Evolutionary conservation across 2,329 filamentous ascomycete genomes (phyloP).

Genomic region (Microcera coccophila): DNA sequence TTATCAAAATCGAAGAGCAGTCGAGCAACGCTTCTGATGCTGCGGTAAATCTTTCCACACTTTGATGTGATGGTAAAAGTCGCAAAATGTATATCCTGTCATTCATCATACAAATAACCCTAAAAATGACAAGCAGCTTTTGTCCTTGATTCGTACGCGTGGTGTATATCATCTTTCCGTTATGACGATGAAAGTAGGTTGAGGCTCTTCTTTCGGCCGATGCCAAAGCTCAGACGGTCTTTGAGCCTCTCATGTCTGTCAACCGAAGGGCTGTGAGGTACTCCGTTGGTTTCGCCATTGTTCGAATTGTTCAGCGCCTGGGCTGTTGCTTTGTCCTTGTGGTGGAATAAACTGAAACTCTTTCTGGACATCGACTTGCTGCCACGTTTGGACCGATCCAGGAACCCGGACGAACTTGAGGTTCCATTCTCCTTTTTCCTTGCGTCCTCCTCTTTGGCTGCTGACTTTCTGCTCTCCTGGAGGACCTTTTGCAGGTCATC

Average conservation of each 20-base stretch:
- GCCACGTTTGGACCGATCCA: slow-evolving; percentile 65
- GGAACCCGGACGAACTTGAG: slow-evolving; percentile 43
- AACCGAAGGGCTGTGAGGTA: slow-evolving; percentile 8
- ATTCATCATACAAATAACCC: slow-evolving; percentile 15
- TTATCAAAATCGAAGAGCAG: not conserved
- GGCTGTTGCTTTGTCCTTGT: slow-evolving; percentile 45
- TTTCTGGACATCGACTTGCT: slow-evolving; percentile 78
- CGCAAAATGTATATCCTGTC: slow-evolving; percentile 22
- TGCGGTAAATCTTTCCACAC: slow-evolving; percentile 10
- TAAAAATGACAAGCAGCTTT: slow-evolving; percentile 11
- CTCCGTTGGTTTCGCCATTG: slow-evolving; percentile 14
- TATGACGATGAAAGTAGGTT: slow-evolving; percentile 34
- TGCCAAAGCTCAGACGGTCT: slow-evolving; percentile 62
- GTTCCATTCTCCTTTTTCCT: slow-evolving; percentile 39
- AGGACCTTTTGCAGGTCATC: slow-evolving; percentile 60
- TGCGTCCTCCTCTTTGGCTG: slow-evolving; percentile 48
- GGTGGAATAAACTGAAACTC: slow-evolving; percentile 62
- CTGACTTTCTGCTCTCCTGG: slow-evolving; percentile 62
- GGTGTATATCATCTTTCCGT: slow-evolving; percentile 3
- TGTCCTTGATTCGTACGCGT: slow-evolving; percentile 9
- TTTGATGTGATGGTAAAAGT: slow-evolving; percentile 14
- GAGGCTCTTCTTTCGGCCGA: slow-evolving; percentile 69
- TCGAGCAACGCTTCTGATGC: slow-evolving; percentile 10
- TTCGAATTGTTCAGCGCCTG: slow-evolving; percentile 18
- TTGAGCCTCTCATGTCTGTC: slow-evolving; percentile 53